Evolutionary conservation across 2,329 filamentous ascomycete species (phyloP).

Genomic region (Colletotrichum sp.): DNA sequence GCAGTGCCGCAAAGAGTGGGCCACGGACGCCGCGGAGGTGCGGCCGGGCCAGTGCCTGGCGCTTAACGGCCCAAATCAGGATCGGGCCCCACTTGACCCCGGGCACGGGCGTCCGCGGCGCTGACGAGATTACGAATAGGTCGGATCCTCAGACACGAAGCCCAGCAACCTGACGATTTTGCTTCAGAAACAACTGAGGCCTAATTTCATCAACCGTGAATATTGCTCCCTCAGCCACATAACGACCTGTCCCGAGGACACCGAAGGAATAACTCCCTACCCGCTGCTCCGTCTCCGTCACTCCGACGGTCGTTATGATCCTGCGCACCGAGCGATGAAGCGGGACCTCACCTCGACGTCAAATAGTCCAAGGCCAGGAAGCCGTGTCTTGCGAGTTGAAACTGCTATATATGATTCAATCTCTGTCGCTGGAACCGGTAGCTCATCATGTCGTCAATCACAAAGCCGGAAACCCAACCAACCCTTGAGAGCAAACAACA

Average conservation of each 20-base stretch:
- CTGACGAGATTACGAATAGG: background rate
- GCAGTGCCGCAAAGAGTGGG: background rate
- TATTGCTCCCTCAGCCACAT: background rate
- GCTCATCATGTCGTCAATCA: background rate
- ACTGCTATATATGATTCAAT: background rate
- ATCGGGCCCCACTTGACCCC: background rate
- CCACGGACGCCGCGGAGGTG: background rate
- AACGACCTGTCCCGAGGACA: background rate
- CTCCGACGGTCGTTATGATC: background rate
- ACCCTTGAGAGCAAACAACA: background rate
- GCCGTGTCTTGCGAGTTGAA: background rate
- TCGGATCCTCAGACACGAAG: background rate
- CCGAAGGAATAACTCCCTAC: background rate
- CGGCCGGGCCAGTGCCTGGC: background rate
- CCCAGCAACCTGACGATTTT: background rate
- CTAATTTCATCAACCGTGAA: background rate
- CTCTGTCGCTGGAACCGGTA: background rate
- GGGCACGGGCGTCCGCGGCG: background rate
- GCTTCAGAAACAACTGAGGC: background rate
- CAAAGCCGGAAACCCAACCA: background rate
- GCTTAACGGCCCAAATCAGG: background rate
- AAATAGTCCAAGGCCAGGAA: background rate
- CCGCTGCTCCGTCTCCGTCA: background rate
- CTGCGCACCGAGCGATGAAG: background rate
- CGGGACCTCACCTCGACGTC: background rate